These are phyloP conservation scores for Moniliophthora roreri DNA, from an alignment of 1,284 basidiomycete genomes.

Conservation along the genomic window DNA sequence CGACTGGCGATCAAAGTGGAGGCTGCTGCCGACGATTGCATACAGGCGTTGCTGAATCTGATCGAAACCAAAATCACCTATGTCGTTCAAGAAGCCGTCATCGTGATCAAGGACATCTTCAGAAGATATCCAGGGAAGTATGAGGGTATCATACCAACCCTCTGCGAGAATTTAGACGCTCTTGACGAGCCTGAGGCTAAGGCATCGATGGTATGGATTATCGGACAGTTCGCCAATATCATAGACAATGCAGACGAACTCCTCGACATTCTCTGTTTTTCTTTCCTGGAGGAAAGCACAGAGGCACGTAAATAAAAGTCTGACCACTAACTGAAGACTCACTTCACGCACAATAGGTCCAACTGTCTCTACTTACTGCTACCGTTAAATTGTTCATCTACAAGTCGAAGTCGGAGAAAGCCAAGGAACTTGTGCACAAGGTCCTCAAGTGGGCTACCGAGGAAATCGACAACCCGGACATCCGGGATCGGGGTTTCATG, in stretches of 20 bases:
- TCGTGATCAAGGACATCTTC: slow-evolving; percentile 99
- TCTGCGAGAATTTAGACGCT: slow-evolving; percentile 91
- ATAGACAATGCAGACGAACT: slow-evolving; percentile 97
- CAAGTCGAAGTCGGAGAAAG: slow-evolving; percentile 80
- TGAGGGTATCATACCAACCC: slow-evolving; percentile 89
- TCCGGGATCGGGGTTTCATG: slow-evolving; percentile 97
- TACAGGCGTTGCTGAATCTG: slow-evolving; percentile 82
- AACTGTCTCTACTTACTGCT: slow-evolving; percentile 93
- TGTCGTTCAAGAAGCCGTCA: slow-evolving; percentile 96
- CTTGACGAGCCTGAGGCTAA: slow-evolving; percentile 97
- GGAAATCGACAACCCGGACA: slow-evolving; percentile 95
- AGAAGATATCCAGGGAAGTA: slow-evolving; percentile 96
- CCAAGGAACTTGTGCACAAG: slow-evolving; percentile 91
- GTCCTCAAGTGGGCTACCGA: slow-evolving; percentile 98
- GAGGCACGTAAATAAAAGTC: slow-evolving; percentile 57
- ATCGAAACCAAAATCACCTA: slow-evolving; percentile 95
- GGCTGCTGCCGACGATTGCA: slow-evolving; percentile 86
- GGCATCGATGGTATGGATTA: slow-evolving; percentile 97
- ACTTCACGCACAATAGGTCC: slow-evolving; percentile 60
- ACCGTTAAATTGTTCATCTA: slow-evolving; percentile 97
- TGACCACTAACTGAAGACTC: not conserved
- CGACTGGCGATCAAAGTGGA: slow-evolving; percentile 97
- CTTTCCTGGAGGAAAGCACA: slow-evolving; percentile 91
- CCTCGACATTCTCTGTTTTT: slow-evolving; percentile 88
- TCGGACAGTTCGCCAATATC: slow-evolving; percentile 95